Percentiles rank a stretch among this genome's conserved stretches.
These are phyloP conservation scores for Metarhizium sp. DNA, from an alignment of 2,329 filamentous ascomycete genomes.

Conservation along the genomic window DNA sequence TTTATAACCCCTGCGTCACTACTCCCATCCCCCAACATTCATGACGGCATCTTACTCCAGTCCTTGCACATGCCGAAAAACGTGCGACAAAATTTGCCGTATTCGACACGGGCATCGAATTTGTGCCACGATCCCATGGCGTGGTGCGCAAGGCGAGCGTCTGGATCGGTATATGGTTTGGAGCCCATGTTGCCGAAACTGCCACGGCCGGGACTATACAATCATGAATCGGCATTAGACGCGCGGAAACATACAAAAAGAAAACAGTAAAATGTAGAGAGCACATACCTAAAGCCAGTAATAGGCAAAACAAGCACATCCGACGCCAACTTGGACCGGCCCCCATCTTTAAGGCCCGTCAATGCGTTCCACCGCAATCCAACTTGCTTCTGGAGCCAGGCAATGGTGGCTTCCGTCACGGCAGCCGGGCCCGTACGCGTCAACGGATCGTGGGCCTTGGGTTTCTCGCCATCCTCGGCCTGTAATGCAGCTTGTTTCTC, in stretches of 20 bases:
- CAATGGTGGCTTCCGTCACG: slow-evolving; percentile 12
- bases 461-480: background rate
- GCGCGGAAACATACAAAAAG: background rate
- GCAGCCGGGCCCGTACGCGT: slow-evolving; percentile 15
- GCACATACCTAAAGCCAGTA: slow-evolving; percentile 14
- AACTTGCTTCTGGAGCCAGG: slow-evolving; percentile 11
- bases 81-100: slow-evolving; percentile 16
- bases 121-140: slow-evolving; percentile 14
- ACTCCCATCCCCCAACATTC: background rate
- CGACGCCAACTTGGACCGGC: slow-evolving; percentile 11
- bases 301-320: slow-evolving; percentile 15
- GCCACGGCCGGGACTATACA: slow-evolving; percentile 11
- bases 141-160: slow-evolving; percentile 13
- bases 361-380: slow-evolving; percentile 15
- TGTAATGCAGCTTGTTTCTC: slow-evolving; percentile 6
- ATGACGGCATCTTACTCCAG: slow-evolving; percentile 12
- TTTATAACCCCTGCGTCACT: background rate
- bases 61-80: slow-evolving; percentile 12
- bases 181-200: slow-evolving; percentile 16
- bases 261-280: background rate
- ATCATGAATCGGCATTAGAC: background rate
- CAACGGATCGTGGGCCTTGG: slow-evolving; percentile 10
- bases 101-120: slow-evolving; percentile 12
- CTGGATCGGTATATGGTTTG: slow-evolving; percentile 11
- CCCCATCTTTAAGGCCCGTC: slow-evolving; percentile 13